Evolutionary conservation across 768 basidiomycete genomes (phyloP).

Genomic region (Suillus subluteus): DNA sequence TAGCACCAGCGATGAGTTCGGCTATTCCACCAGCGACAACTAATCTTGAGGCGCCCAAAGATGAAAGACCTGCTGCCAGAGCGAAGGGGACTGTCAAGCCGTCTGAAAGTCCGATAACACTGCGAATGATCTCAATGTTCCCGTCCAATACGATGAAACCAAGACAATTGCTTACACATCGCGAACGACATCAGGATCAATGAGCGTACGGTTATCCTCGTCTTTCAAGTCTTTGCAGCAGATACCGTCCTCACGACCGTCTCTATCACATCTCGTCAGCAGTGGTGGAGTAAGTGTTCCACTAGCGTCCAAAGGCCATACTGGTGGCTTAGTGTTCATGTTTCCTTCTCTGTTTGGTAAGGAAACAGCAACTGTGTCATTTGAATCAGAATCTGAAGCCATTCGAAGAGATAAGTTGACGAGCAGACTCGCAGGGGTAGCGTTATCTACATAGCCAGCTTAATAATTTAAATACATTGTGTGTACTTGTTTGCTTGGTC

Average conservation of each 20-base stretch:
- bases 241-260: slow-evolving; percentile 59
- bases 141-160: background rate
- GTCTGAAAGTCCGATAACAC: slow-evolving; percentile 87
- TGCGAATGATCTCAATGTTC: slow-evolving; percentile 30
- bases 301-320: slow-evolving; percentile 64
- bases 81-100: slow-evolving; percentile 93
- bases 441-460: too few relatives aligned
- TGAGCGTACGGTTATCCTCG: slow-evolving; percentile 76
- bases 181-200: slow-evolving; percentile 86
- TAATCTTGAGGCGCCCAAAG: slow-evolving; percentile 86
- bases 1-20: slow-evolving; percentile 94
- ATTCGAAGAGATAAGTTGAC: background rate
- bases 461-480: too few relatives aligned
- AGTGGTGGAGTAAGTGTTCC: slow-evolving; percentile 47
- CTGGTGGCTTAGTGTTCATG: slow-evolving; percentile 46
- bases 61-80: slow-evolving; percentile 84
- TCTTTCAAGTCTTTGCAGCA: slow-evolving; percentile 90
- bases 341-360: slow-evolving; percentile 22
- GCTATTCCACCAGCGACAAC: slow-evolving; percentile 94
- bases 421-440: background rate
- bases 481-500: too few relatives aligned
- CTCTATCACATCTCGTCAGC: slow-evolving; percentile 59
- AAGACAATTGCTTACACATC: slow-evolving; percentile 64
- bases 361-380: slow-evolving; percentile 19
- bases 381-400: slow-evolving; percentile 5